Base-by-base conservation (phyloP, 495 filamentous ascomycete genomes). In the Pseudoneurospora amorphoporcata region DNA sequence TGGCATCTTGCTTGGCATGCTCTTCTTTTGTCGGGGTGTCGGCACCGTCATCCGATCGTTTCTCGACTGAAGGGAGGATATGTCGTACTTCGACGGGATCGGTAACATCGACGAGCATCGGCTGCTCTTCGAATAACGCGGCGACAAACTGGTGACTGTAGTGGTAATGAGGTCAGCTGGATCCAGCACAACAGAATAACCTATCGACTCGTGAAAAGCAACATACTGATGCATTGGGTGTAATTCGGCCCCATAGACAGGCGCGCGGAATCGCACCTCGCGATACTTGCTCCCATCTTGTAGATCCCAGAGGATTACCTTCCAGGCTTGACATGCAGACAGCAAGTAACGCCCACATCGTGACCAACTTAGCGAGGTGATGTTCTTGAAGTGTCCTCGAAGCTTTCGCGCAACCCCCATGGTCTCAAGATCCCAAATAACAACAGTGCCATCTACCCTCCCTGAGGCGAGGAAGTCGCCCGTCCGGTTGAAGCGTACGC, bases 351-450 rank as follows among this genome's bases (percentile, higher is more conserved):
- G 87, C 32, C 94, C 94, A 82, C 94, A 91, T 74, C 92, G 85
- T 8, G 94, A 97, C 95, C 95, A 99, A 81, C 94, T 96, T 29
- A 98, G 80, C 14, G 92, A 95, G 73, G 95, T 93, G 47, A 98
- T 92, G 77, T 95, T 94, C 73, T 91, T 86, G 19, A 92, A 95
- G 82, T 99, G 95, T 8, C 95, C 95, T 70, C 92, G 88, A 41
- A 98, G 86, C 80, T 98, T 98, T 71, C 94, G 90, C 47, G 95
- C 95, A 19, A 98, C 91, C 43, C 95, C 94, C 85, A 94, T 95
- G 38, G 96, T 98, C 79, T 98, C 96, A 53, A 98, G 86, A 79
- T 99, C 95, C 85, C 97, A 99, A 70, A 99, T 92, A 41, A 97
- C 91, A 65, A 98, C 91, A 17, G 91, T 94, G 74, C 95, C 95